Evolutionary conservation across 106 monocot species (phyloP).

Genomic region (Acorus calamus): DNA sequence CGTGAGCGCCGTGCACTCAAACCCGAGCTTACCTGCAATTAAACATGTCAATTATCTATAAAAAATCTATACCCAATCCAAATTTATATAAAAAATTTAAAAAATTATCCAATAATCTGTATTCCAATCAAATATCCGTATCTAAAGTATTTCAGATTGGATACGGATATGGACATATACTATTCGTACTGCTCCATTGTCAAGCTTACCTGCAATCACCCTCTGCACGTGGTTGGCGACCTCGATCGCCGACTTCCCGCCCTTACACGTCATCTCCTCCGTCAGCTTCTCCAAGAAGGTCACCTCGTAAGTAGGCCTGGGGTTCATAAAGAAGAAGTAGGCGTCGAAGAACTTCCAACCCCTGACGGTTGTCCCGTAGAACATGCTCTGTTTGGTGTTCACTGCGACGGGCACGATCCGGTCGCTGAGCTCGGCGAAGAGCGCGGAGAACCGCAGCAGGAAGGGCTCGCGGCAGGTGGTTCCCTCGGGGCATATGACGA

Average conservation of each 20-base stretch:
- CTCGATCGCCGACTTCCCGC: conserved; percentile 47
- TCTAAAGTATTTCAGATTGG: no score
- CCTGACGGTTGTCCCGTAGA: conserved; percentile 60
- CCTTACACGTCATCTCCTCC: conserved; percentile 46
- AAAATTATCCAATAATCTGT: no score
- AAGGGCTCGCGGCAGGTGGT: conserved; percentile 79
- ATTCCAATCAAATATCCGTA: no score
- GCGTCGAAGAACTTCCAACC: conserved; percentile 85
- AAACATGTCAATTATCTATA: no score
- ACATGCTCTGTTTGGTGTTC: conserved; percentile 34
- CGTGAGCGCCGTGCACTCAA: conserved; percentile 45
- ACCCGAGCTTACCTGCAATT: conserved; percentile 30
- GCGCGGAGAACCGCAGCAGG: conserved; percentile 71
- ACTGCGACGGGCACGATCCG: conserved; percentile 78
- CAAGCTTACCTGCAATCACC: conserved; percentile 34
- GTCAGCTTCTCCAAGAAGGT: conserved; percentile 56
- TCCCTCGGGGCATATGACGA: conserved; percentile 85
- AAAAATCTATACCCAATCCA: no score
- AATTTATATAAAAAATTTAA: no score
- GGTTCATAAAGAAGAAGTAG: conserved; percentile 95
- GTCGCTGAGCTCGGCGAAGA: conserved; percentile 79
- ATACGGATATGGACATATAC: no score
- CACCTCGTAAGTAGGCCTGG: conserved; percentile 61
- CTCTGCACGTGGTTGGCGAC: conserved; percentile 77
- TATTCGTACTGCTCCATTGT: no score